Base-by-base conservation (phyloP, 345 rosid species). In the Isatis tinctoria region DNA sequence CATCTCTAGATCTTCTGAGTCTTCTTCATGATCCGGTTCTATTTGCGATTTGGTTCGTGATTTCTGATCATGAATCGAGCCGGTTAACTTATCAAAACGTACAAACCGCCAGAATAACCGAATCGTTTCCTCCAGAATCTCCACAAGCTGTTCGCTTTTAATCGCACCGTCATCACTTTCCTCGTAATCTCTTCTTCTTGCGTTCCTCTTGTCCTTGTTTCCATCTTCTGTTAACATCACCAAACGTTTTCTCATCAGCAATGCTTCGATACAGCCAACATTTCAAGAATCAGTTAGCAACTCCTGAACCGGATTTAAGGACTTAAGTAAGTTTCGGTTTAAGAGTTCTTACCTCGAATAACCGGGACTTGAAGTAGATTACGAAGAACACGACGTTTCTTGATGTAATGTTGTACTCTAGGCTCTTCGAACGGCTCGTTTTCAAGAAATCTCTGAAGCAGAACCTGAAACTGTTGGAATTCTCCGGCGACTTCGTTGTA, bases 341-440 rank as follows among this genome's bases (percentile, higher is more conserved):
- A 49, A 20, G 54, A 14, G 11, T 61, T 74, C 24, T 60, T 51
- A 88, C 98, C 99, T 88, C 91, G 84, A 18, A 95, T 88, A 30
- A 87, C 87, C 3, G 99, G 97, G 67, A 95, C 91, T 66, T 92
- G 99, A 69, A 95, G 96, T 33, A 95, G 90, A 78, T 86, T 88
- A 6, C 97, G 97, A 51, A 82, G 69, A 57, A 82, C 62, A 64
- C 88, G 87, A 13, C 97, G 96, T 43, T 77, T 90, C 85, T 87
- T 92, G 73, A 78, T 82, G 47, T 85, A 95, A 65, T 84, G 86
- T 43, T 83, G 85, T 9, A 91, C 86, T 65, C 99, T 85, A 1
- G 97, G 92, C 18, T 90, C 97, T 75, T 90, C 93, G 30, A 88
- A 95, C 0, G 75, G 81, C 66, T 95, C 99, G 4, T 90, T 83